Evolutionary conservation across 768 basidiomycete species (phyloP), one percentile per base, ranked within the genome.

Genomic region (Hortiboletus campestris): DNA sequence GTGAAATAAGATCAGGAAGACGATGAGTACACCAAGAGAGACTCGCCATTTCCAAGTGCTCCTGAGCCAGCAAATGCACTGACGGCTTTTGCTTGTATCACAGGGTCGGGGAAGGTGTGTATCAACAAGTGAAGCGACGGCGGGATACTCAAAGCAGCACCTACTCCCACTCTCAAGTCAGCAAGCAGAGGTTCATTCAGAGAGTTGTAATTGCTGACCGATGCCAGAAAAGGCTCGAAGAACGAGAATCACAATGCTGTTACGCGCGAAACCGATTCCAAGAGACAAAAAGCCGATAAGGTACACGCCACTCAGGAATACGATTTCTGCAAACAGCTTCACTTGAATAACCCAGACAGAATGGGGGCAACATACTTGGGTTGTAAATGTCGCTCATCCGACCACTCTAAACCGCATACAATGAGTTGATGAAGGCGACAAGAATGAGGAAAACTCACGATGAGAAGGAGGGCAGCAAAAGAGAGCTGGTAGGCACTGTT

Each of bases 351-450:
- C 20, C 16, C 9, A 19, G 17, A 3, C 10, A 4, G 2, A 28
- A 29, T 22, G 28, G 34, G 6, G 17, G 3, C 6, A 13, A 36
- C 25, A 9, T 44, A 52, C 51, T 45, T 25, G 43, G 42, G 17
- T 52, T 45, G 5, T 44, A 52, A 16, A 52, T 20, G 13, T 52
- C 51, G n/a, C 42, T 45, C 22, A 44, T 38, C 25, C 51, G 51
- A 14, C 51, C 51, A 20, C 42, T 36, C 51, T 52, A 3, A 8
- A n/a, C 2, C 14, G n/a, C 3, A 25, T 38, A 22, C 16, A 12
- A 17, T 44, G 12, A 29, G 43, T 19, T 16, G 14, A 29, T 5
- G 51, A 38, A 7, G 17, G 25, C 3, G 14, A 3, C 10, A n/a
- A 12, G 44, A 6, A 36, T 7, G 17, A 36, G 13, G 0, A 11